phyloP scores from a whole-genome alignment of 2,329 filamentous ascomycete genomes.

The Cladophialophora psammophila region DNA sequence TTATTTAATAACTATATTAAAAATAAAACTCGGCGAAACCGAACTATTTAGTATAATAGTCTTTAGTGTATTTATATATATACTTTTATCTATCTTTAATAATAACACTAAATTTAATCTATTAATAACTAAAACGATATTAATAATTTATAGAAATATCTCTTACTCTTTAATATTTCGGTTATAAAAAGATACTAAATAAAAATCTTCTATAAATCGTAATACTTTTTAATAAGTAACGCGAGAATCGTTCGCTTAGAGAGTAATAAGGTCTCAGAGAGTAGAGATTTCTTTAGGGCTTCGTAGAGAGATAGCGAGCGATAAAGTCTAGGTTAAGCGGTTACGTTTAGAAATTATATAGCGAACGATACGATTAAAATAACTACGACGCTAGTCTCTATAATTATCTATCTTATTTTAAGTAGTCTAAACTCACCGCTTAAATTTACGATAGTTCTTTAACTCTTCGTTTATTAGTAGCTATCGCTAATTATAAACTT shows the following conservation, averaged over 20 bases:
- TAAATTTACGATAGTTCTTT: background rate
- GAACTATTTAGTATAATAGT: background rate
- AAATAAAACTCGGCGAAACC: background rate
- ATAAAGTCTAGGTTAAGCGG: background rate
- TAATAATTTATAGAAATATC: background rate
- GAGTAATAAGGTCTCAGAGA: background rate
- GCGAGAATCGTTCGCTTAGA: background rate
- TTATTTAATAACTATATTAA: background rate
- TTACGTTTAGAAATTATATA: background rate
- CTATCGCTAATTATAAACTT: background rate
- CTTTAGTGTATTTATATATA: background rate
- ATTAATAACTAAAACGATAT: background rate
- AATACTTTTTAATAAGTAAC: background rate
- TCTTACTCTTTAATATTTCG: background rate
- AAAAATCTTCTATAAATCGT: background rate
- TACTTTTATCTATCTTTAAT: background rate
- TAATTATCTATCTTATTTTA: background rate
- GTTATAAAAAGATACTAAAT: background rate
- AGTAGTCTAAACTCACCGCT: background rate
- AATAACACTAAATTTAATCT: background rate
- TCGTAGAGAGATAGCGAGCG: background rate
- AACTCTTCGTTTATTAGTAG: background rate
- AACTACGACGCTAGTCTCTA: background rate
- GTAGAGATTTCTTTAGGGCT: background rate
- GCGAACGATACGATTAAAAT: background rate